phyloP scores from a whole-genome alignment of 805 yeast genomes.

The Yarrowia sp. region DNA sequence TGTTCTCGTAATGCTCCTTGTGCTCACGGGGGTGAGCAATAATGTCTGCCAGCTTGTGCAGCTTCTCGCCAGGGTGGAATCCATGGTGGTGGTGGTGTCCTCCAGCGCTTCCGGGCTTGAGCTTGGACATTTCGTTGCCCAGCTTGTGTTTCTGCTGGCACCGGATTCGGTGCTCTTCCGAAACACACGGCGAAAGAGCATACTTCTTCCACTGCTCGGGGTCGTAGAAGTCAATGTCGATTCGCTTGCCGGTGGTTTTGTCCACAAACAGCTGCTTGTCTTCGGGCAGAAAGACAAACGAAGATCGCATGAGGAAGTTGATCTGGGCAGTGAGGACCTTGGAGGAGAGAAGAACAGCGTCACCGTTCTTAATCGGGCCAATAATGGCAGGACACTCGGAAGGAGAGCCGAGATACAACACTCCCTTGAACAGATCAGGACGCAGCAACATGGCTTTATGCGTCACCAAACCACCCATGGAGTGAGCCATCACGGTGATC shows the following conservation, averaged over 20 bases:
- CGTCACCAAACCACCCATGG: slow-evolving; percentile 90
- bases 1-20: slow-evolving; percentile 28
- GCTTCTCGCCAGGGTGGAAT: background rate
- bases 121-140: background rate
- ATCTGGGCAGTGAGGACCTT: slow-evolving; percentile 74
- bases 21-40: slow-evolving; percentile 1
- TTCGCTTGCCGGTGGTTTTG: slow-evolving; percentile 37
- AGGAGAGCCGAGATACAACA: slow-evolving; percentile 82
- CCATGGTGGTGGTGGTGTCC: slow-evolving; percentile 19
- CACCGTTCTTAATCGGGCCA: slow-evolving; percentile 84
- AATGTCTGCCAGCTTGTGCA: background rate
- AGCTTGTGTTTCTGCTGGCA: background rate
- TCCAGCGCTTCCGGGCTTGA: background rate
- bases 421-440: slow-evolving; percentile 68
- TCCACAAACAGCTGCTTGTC: slow-evolving; percentile 74
- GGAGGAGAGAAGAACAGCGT: slow-evolving; percentile 70
- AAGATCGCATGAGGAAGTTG: slow-evolving; percentile 84
- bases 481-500: slow-evolving; percentile 79
- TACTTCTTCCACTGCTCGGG: slow-evolving; percentile 77
- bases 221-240: slow-evolving; percentile 68
- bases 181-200: slow-evolving; percentile 71
- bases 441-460: slow-evolving; percentile 71
- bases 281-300: slow-evolving; percentile 73
- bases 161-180: slow-evolving; percentile 34
- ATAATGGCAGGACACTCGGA: slow-evolving; percentile 78